Evolutionary conservation across 768 basidiomycete species (phyloP).

Genomic region (Panaeolus cyanescens): DNA sequence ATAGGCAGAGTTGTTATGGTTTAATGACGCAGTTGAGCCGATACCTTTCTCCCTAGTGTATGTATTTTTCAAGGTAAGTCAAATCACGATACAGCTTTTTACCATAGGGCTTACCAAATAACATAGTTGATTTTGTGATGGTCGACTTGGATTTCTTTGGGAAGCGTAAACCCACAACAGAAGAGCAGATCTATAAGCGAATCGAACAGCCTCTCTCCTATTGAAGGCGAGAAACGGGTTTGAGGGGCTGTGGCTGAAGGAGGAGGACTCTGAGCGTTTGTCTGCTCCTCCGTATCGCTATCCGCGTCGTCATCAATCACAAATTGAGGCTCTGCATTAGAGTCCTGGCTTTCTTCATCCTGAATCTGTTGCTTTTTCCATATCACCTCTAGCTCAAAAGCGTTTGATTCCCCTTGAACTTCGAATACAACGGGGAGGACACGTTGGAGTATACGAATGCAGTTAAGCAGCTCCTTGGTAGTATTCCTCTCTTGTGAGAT

Average conservation of each 20-base stretch:
- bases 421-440: constrained; percentile 91
- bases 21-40: constrained; percentile 66
- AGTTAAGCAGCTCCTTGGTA: constrained; percentile 88
- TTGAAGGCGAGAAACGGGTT: constrained; percentile 61
- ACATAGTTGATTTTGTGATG: constrained; percentile 84
- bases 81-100: background rate
- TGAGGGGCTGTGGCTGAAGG: constrained; percentile 24
- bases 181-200: constrained; percentile 86
- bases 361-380: constrained; percentile 70
- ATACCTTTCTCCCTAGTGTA: constrained; percentile 87
- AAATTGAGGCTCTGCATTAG: constrained; percentile 58
- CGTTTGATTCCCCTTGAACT: constrained; percentile 66
- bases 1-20: constrained; percentile 62
- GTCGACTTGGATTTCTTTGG: constrained; percentile 72
- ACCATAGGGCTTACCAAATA: constrained; percentile 71
- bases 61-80: background rate
- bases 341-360: constrained; percentile 30
- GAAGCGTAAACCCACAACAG: constrained; percentile 92
- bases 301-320: constrained; percentile 88
- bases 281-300: constrained; percentile 40
- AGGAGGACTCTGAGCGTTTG: constrained; percentile 12
- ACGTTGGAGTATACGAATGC: constrained; percentile 86
- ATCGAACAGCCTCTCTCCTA: constrained; percentile 79
- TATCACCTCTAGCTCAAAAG: constrained; percentile 78
- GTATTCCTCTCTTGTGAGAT: constrained; percentile 60